These are phyloP conservation scores for Trypanosoma congolense DNA, from an alignment of 208 protist species.

Conservation along the genomic window DNA sequence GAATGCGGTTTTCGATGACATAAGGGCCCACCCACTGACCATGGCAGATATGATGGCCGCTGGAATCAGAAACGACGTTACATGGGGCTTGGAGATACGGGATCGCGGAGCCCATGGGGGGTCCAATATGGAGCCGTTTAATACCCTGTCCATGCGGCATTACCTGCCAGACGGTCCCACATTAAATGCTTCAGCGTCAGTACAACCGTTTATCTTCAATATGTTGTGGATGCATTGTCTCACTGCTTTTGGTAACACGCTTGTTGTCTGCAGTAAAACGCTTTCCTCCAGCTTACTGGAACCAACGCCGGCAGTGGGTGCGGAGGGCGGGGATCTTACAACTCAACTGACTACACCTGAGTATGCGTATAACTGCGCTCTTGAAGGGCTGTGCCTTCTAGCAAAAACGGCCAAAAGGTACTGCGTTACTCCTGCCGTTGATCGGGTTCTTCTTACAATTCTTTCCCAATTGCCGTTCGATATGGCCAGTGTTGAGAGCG, in stretches of 20 bases:
- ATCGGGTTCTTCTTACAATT: slow-evolving; percentile 19
- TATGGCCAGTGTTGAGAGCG: slow-evolving; percentile 5
- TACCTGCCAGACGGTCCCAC: neutral
- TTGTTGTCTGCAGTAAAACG: slow-evolving; percentile 28
- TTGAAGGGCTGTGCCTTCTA: slow-evolving; percentile 17
- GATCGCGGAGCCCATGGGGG: slow-evolving; percentile 2
- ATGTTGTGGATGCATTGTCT: slow-evolving; percentile 50
- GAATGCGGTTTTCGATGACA: slow-evolving; percentile 89
- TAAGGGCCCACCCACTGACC: slow-evolving; percentile 89
- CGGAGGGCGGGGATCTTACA: neutral
- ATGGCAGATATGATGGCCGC: slow-evolving; percentile 86
- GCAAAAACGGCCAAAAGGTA: slow-evolving; percentile 7
- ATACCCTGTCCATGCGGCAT: slow-evolving; percentile 18
- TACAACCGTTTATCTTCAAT: slow-evolving; percentile 52
- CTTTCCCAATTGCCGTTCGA: slow-evolving; percentile 16
- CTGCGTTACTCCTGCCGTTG: slow-evolving; percentile 15
- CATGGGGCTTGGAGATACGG: slow-evolving; percentile 76
- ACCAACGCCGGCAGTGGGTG: neutral
- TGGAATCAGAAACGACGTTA: slow-evolving; percentile 75
- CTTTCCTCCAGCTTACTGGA: slow-evolving; percentile 12
- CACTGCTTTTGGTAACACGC: slow-evolving; percentile 42
- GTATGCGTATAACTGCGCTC: slow-evolving; percentile 10
- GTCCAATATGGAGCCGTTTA: neutral
- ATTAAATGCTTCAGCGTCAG: slow-evolving; percentile 4
- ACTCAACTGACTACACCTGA: slow-evolving; percentile 3